Evolutionary conservation across 768 basidiomycete species (phyloP).

Genomic region (Collybia mongolica): DNA sequence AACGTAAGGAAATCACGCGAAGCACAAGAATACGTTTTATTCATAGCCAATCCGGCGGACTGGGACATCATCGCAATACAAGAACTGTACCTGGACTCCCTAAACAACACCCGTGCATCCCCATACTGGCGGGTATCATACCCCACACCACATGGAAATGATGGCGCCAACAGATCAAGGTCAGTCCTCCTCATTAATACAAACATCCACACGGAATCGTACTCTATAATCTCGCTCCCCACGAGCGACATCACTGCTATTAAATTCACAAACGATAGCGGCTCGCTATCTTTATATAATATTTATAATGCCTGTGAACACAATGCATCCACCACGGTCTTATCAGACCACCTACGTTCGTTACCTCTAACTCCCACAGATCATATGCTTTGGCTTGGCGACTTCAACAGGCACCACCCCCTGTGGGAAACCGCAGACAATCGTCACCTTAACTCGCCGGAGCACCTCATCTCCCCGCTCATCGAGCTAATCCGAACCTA

Average conservation of each 20-base stretch:
- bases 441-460: neutral
- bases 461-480: neutral
- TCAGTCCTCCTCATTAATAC: slow-evolving; percentile 11
- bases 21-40: slow-evolving; percentile 14
- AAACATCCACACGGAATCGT: slow-evolving; percentile 8
- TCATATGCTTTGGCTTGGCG: too few relatives aligned
- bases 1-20: slow-evolving; percentile 24
- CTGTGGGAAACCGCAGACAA: neutral
- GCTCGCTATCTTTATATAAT: neutral
- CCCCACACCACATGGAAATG: neutral
- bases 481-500: neutral
- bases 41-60: slow-evolving; percentile 5
- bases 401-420: slow-evolving; percentile 1
- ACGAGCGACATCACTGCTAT: neutral
- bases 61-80: slow-evolving; percentile 27
- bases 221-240: neutral
- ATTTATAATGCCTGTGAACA: slow-evolving; percentile 5
- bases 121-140: slow-evolving; percentile 6
- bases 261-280: neutral
- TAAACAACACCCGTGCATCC: slow-evolving; percentile 12
- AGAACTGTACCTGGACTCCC: slow-evolving; percentile 25
- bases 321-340: slow-evolving; percentile 3
- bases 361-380: too few relatives aligned
- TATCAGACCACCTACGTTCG: neutral
- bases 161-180: too few relatives aligned